Conservation (phyloP, 2,329 filamentous ascomycete genomes). For the Rutstroemia sp. region DNA sequence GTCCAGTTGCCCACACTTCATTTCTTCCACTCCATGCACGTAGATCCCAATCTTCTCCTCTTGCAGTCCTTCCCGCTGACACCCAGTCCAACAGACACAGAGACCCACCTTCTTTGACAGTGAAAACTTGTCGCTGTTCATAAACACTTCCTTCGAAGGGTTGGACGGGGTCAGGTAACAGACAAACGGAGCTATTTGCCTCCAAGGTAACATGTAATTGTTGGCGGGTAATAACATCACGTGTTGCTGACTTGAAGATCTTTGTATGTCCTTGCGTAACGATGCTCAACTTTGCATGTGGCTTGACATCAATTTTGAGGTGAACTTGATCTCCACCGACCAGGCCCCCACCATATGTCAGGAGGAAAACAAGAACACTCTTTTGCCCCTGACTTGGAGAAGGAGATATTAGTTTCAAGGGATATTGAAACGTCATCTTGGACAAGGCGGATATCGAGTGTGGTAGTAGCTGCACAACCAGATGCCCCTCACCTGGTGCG, state of each 20-base stretch:
- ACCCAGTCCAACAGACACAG: conserved; percentile 93
- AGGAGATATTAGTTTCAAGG: conserved; percentile 86
- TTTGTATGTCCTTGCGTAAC: conserved; percentile 82
- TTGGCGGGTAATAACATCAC: conserved; percentile 51
- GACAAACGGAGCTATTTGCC: conserved; percentile 47
- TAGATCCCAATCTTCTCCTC: conserved; percentile 86
- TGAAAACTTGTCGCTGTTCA: conserved; percentile 75
- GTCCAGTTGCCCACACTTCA: conserved; percentile 61
- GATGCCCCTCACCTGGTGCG: conserved; percentile 68
- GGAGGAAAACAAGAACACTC: conserved; percentile 75
- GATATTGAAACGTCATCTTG: conserved; percentile 81
- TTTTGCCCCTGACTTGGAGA: conserved; percentile 54
- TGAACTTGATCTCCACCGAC: conserved; percentile 80
- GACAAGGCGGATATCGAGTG: conserved; percentile 64
- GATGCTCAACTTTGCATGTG: conserved; percentile 57
- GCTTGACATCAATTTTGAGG: conserved; percentile 58
- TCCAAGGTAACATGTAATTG: conserved; percentile 44
- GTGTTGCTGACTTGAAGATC: conserved; percentile 72
- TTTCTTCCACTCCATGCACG: conserved; percentile 74
- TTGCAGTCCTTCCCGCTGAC: conserved; percentile 74
- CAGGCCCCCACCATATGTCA: conserved; percentile 91
- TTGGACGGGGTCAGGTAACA: conserved; percentile 87
- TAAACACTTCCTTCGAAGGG: conserved; percentile 82
- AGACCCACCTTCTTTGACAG: conserved; percentile 47
- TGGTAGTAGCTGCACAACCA: conserved; percentile 67